Evolutionary conservation across 179 eudicot genomes (phyloP).

Genomic region (Gypsophila paniculata): DNA sequence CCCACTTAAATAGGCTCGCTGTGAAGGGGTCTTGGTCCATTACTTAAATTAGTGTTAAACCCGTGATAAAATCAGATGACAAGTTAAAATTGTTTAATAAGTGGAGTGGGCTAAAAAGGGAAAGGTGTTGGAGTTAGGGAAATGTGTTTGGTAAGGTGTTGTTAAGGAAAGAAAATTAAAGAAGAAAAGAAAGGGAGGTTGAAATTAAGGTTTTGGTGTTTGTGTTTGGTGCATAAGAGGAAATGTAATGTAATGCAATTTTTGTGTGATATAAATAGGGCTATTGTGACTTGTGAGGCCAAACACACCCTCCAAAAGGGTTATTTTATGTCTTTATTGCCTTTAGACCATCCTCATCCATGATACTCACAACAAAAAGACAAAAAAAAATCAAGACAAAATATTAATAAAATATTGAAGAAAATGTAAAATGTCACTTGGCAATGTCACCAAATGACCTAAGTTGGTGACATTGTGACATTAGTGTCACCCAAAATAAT

Average conservation of each 20-base stretch:
- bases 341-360: too few relatives aligned
- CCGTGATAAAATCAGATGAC: too few relatives aligned
- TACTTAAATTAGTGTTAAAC: too few relatives aligned
- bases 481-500: too few relatives aligned
- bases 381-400: too few relatives aligned
- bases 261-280: slow-evolving; percentile 17
- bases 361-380: too few relatives aligned
- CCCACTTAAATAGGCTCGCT: slow-evolving; percentile 33
- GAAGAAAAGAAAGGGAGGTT: slow-evolving; percentile 17
- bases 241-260: slow-evolving; percentile 8
- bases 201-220: slow-evolving; percentile 21
- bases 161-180: slow-evolving; percentile 14
- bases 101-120: neutral
- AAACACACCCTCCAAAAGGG: neutral
- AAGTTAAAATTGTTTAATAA: neutral
- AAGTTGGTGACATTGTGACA: too few relatives aligned
- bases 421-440: too few relatives aligned
- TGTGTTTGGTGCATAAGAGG: slow-evolving; percentile 34
- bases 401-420: too few relatives aligned
- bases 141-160: slow-evolving; percentile 6
- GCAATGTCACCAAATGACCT: too few relatives aligned
- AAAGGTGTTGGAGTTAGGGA: neutral
- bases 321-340: neutral
- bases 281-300: neutral
- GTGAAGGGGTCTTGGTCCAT: slow-evolving; percentile 38